These are phyloP conservation scores for Beauveria sp. DNA, from an alignment of 2,329 filamentous ascomycete genomes.

Conservation along the genomic window DNA sequence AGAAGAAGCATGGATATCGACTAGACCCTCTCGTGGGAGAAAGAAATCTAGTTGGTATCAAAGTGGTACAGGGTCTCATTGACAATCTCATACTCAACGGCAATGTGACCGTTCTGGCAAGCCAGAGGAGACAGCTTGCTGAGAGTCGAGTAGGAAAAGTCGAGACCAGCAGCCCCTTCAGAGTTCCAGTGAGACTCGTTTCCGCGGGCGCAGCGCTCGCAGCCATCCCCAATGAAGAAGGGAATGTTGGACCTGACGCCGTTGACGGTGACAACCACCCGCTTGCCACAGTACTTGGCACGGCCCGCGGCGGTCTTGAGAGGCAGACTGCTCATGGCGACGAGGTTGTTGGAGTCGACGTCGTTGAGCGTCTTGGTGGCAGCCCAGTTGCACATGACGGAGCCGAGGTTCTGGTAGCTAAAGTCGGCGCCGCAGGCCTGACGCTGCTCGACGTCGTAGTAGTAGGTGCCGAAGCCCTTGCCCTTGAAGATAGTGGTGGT, in stretches of 20 bases:
- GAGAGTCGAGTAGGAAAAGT: constrained; percentile 13
- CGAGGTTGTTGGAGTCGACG: constrained; percentile 13
- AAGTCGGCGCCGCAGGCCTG: constrained; percentile 5
- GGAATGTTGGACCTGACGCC: constrained; percentile 7
- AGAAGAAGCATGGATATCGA: too few relatives aligned
- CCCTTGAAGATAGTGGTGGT: background rate
- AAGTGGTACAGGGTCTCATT: constrained; percentile 15
- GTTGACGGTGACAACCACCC: constrained; percentile 14
- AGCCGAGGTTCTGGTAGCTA: constrained; percentile 1
- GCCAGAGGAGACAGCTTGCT: constrained; percentile 11
- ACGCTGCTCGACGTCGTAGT: constrained; percentile 8
- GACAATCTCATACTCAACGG: constrained; percentile 14
- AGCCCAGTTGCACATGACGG: constrained; percentile 8
- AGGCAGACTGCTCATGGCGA: constrained; percentile 15
- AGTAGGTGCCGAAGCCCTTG: constrained; percentile 10
- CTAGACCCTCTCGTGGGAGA: too few relatives aligned
- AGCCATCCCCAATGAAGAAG: constrained; percentile 15
- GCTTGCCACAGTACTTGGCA: constrained; percentile 15
- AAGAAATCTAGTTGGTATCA: constrained; percentile 1
- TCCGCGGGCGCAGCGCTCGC: constrained; percentile 13
- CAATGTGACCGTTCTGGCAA: constrained; percentile 13
- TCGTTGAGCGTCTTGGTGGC: constrained; percentile 7
- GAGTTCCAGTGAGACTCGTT: constrained; percentile 11
- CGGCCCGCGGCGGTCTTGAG: constrained; percentile 10
- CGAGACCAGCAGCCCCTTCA: constrained; percentile 13